Conservation (phyloP, 2,329 filamentous ascomycete genomes). For the Aspergillus vadensis region DNA sequence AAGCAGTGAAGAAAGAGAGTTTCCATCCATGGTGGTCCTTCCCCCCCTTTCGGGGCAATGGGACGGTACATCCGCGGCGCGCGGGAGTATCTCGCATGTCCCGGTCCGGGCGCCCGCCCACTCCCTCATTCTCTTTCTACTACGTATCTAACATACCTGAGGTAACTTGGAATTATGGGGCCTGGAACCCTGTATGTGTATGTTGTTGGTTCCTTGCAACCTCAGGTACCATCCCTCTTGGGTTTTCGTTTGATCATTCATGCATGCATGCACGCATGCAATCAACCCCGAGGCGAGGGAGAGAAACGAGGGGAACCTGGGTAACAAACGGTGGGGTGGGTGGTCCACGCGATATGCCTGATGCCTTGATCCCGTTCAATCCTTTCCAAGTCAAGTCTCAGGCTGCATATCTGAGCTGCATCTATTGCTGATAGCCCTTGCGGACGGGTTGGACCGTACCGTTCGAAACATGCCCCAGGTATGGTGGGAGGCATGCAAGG, state of each 20-base stretch:
- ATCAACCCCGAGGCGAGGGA: not conserved
- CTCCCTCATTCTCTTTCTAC: not conserved
- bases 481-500: slow-evolving; percentile 14
- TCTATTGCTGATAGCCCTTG: slow-evolving; percentile 9
- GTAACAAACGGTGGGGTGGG: not conserved
- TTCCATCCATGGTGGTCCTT: not conserved
- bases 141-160: not conserved
- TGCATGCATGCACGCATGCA: not conserved
- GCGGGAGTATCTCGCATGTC: slow-evolving; percentile 4
- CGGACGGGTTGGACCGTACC: slow-evolving; percentile 23
- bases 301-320: not conserved
- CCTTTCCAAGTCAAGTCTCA: not conserved
- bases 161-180: not conserved
- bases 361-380: not conserved
- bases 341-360: not conserved
- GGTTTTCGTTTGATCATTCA: not conserved
- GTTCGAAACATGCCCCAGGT: slow-evolving; percentile 3
- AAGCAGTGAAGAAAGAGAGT: not conserved
- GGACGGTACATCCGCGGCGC: not conserved
- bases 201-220: not conserved
- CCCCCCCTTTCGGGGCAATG: not conserved
- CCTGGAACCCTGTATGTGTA: not conserved
- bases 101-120: not conserved
- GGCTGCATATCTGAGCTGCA: not conserved
- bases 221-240: not conserved